These are phyloP conservation scores for Saposhnikovia divaricata DNA, from an alignment of 129 eudicot species.

Conservation along the genomic window DNA sequence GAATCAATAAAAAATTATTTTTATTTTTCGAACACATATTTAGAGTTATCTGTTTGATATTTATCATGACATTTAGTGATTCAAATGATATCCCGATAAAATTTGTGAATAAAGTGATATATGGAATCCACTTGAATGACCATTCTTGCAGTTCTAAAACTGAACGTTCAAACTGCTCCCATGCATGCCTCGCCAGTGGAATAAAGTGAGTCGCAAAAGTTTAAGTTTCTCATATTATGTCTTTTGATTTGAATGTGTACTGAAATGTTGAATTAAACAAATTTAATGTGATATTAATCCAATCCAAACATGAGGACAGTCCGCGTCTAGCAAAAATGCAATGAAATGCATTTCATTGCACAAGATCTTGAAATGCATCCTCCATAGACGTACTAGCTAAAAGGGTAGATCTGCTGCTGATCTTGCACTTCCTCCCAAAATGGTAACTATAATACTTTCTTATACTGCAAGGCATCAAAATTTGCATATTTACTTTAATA, in stretches of 20 bases:
- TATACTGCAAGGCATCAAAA: neutral
- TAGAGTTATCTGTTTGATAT: too few relatives aligned
- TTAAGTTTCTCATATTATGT: neutral
- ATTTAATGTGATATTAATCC: too few relatives aligned
- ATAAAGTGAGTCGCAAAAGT: conserved; percentile 43
- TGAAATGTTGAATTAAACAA: conserved; percentile 10
- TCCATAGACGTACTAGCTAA: conserved; percentile 83
- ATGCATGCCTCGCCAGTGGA: conserved; percentile 94
- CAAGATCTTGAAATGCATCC: conserved; percentile 55
- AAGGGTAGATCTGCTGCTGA: conserved; percentile 91
- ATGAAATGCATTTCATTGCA: conserved; percentile 79
- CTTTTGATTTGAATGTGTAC: neutral
- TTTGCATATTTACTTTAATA: neutral
- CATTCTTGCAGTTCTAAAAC: conserved; percentile 51
- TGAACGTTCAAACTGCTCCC: conserved; percentile 57
- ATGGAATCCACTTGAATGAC: too few relatives aligned
- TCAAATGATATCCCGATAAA: too few relatives aligned
- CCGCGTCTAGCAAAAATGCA: conserved; percentile 39
- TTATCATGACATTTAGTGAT: too few relatives aligned
- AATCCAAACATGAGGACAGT: too few relatives aligned
- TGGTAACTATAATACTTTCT: conserved; percentile 37
- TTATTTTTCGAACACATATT: too few relatives aligned
- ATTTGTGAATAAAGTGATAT: too few relatives aligned
- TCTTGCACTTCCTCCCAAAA: conserved; percentile 91
- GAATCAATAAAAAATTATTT: too few relatives aligned